These are phyloP conservation scores for Neofusicoccum parvum DNA, from an alignment of 2,329 filamentous ascomycete species.

Conservation along the genomic window DNA sequence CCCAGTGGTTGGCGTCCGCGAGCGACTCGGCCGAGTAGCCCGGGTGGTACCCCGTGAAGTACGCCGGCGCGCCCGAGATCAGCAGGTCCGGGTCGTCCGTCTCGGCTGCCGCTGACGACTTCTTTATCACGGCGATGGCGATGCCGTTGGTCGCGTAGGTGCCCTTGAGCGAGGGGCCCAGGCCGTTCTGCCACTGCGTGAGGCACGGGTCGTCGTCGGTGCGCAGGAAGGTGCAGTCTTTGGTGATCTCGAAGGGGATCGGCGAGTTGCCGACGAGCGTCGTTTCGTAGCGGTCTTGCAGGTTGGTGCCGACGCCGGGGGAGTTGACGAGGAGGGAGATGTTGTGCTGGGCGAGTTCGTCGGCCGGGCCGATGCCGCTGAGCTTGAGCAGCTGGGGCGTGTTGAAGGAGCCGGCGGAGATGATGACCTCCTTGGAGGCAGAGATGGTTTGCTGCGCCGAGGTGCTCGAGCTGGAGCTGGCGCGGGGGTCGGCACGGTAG, in stretches of 20 bases:
- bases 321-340: slow-evolving; percentile 59
- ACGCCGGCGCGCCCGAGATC: slow-evolving; percentile 57
- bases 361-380: slow-evolving; percentile 61
- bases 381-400: slow-evolving; percentile 67
- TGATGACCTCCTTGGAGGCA: slow-evolving; percentile 49
- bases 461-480: slow-evolving; percentile 31
- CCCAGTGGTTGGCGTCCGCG: slow-evolving; percentile 47
- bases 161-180: slow-evolving; percentile 37
- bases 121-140: slow-evolving; percentile 50
- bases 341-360: slow-evolving; percentile 55
- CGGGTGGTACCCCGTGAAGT: slow-evolving; percentile 60
- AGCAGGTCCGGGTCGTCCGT: slow-evolving; percentile 50
- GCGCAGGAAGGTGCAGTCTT: slow-evolving; percentile 36
- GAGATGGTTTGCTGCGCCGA: slow-evolving; percentile 39
- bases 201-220: slow-evolving; percentile 42
- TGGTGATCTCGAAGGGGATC: slow-evolving; percentile 23
- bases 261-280: slow-evolving; percentile 23
- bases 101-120: slow-evolving; percentile 38
- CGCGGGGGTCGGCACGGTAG: slow-evolving; percentile 43
- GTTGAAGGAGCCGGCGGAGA: slow-evolving; percentile 60
- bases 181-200: slow-evolving; percentile 23
- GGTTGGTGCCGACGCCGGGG: slow-evolving; percentile 64
- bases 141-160: slow-evolving; percentile 56
- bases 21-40: slow-evolving; percentile 53
- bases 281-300: slow-evolving; percentile 64